Conservation (phyloP, 352 stramenopile genomes). For the Phytophthora tubulina region DNA sequence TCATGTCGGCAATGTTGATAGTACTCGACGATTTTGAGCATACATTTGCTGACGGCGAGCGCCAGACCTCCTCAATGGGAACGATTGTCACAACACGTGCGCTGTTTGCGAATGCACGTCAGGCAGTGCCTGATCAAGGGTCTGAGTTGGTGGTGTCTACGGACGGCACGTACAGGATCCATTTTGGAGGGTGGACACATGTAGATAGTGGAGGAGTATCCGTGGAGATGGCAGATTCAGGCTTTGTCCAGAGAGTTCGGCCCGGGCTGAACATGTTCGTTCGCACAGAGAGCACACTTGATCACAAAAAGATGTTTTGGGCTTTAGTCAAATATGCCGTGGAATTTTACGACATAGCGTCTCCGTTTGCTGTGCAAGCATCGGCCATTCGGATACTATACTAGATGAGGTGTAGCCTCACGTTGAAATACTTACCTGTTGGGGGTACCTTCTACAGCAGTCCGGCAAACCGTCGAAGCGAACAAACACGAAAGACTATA, state of each 20-base stretch:
- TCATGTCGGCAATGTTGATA: not conserved
- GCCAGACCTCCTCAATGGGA: not conserved
- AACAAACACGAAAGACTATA: not conserved
- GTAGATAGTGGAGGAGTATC: slow-evolving; percentile 9
- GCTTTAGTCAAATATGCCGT: slow-evolving; percentile 4
- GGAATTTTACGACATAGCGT: slow-evolving; percentile 6
- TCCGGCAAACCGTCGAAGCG: not conserved
- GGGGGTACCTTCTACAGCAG: slow-evolving; percentile 11
- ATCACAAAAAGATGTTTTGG: slow-evolving; percentile 3
- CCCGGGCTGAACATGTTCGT: not conserved
- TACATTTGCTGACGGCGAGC: not conserved
- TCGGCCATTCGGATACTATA: slow-evolving; percentile 11
- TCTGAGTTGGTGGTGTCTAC: not conserved
- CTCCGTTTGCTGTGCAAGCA: not conserved
- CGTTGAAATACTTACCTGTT: slow-evolving; percentile 15
- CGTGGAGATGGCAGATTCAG: not conserved
- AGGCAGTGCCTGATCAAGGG: not conserved
- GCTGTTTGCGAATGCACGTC: not conserved
- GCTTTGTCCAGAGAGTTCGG: slow-evolving; percentile 5
- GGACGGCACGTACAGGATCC: not conserved
- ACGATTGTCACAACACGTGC: not conserved
- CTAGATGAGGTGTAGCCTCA: slow-evolving; percentile 3
- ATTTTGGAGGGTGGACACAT: slow-evolving; percentile 1
- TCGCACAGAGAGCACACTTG: no score
- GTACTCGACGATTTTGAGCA: slow-evolving; percentile 2